Evolutionary conservation across 306 rosid species (phyloP).

Genomic region (Lupinus albus): DNA sequence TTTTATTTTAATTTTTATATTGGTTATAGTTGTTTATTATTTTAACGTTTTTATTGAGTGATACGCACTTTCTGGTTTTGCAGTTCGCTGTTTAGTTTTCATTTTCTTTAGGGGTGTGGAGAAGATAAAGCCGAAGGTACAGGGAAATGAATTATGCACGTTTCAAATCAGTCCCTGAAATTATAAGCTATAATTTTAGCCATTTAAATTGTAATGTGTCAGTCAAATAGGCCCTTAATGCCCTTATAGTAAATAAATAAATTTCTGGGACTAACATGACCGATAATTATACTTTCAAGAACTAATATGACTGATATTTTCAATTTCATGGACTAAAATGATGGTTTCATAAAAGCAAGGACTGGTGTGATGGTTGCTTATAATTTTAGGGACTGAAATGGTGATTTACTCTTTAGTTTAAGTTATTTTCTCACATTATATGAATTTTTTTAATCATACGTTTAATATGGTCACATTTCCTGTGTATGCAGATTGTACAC

Average conservation of each 20-base stretch:
- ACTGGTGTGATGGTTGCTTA: too few species aligned
- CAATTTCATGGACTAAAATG: too few species aligned
- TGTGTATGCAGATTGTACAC: slow-evolving; percentile 59
- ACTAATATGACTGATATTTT: too few species aligned
- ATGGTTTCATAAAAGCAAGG: too few species aligned
- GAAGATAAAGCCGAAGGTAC: slow-evolving; percentile 71
- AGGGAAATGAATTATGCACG: slow-evolving; percentile 8
- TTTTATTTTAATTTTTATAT: background rate
- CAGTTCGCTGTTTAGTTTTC: slow-evolving; percentile 82
- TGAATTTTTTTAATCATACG: background rate
- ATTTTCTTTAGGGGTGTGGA: slow-evolving; percentile 70
- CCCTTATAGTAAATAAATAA: too few species aligned
- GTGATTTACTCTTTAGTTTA: background rate
- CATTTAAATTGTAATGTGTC: too few species aligned
- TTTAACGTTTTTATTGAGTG: slow-evolving; percentile 16
- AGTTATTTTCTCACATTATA: background rate
- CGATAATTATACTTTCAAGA: too few species aligned
- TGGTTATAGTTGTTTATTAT: background rate
- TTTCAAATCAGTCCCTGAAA: too few species aligned
- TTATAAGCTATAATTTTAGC: too few species aligned
- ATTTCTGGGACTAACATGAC: too few species aligned
- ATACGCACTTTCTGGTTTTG: slow-evolving; percentile 27
- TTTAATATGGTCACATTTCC: slow-evolving; percentile 35
- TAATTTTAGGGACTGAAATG: too few species aligned
- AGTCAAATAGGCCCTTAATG: too few species aligned